These are phyloP conservation scores for Tylopilus felleus DNA, from an alignment of 768 basidiomycete species.

Conservation along the genomic window DNA sequence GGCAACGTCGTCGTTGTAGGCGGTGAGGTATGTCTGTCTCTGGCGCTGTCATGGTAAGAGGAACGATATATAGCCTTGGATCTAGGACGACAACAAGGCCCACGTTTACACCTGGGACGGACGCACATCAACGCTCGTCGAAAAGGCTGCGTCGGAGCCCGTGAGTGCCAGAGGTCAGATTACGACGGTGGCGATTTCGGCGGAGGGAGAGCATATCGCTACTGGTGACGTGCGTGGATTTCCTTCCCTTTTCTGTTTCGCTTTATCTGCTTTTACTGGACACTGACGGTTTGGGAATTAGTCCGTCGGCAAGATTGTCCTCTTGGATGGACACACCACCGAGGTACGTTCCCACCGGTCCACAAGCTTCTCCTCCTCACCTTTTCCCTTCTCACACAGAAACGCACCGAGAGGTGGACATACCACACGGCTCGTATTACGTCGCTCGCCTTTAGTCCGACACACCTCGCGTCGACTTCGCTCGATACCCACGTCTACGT, in stretches of 20 bases:
- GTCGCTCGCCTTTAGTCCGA: constrained; percentile 46
- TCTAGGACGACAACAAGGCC: constrained; percentile 68
- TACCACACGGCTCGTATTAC: constrained; percentile 82
- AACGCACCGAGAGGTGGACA: constrained; percentile 76
- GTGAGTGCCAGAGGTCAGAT: constrained; percentile 58
- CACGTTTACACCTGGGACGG: constrained; percentile 72
- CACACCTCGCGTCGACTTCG: constrained; percentile 81
- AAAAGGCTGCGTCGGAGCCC: constrained; percentile 55
- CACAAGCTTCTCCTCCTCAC: neutral
- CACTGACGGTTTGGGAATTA: constrained; percentile 28
- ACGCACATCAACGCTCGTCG: constrained; percentile 45
- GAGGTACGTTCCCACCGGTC: constrained; percentile 35
- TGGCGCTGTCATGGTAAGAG: too few species aligned
- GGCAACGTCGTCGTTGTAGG: constrained; percentile 64
- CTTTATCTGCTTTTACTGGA: neutral
- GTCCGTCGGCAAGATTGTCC: constrained; percentile 77
- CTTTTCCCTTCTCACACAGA: constrained; percentile 32
- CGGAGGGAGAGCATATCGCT: constrained; percentile 70
- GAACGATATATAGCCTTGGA: too few species aligned
- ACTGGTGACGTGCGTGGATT: constrained; percentile 72
- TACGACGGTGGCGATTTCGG: constrained; percentile 74
- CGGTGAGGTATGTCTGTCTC: constrained; percentile 53
- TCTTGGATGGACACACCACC: constrained; percentile 68
- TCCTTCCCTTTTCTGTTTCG: neutral
- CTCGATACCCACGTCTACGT: constrained; percentile 93